These are phyloP conservation scores for Cenchrus fungigraminus DNA, from an alignment of 176 grass and related monocot species.

Conservation along the genomic window DNA sequence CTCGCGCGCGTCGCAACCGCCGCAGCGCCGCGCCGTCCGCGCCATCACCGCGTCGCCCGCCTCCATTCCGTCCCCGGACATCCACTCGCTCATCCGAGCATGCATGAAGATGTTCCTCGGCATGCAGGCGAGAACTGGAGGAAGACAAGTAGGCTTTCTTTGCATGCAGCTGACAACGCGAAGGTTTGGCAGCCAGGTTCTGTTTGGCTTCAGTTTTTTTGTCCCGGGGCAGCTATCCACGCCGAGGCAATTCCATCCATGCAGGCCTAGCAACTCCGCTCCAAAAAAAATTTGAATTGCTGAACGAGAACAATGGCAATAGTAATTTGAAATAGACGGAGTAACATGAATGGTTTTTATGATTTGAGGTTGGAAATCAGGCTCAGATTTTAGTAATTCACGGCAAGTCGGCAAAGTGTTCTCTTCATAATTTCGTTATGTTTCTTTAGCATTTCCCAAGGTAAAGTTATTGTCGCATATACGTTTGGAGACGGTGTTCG, in stretches of 20 bases:
- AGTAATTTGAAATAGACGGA: no score
- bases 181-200: not conserved
- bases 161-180: no score
- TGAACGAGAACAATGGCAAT: not conserved
- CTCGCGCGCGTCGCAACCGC: slow-evolving; percentile 8
- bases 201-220: not conserved
- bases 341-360: no score
- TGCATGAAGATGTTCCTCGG: not conserved
- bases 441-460: no score
- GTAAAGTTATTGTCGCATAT: no score
- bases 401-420: no score
- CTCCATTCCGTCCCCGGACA: not conserved
- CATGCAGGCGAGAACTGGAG: not conserved
- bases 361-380: no score
- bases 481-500: no score
- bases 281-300: not conserved
- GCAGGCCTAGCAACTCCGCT: not conserved
- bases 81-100: not conserved
- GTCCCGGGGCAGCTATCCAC: not conserved
- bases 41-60: not conserved
- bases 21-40: not conserved
- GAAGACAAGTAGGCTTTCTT: not conserved
- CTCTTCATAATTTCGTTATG: no score
- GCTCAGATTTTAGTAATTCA: no score
- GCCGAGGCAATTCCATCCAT: slow-evolving; percentile 22